These are phyloP conservation scores for Ascochyta clinopodiicola DNA, from an alignment of 2,329 filamentous ascomycete species.

Conservation along the genomic window DNA sequence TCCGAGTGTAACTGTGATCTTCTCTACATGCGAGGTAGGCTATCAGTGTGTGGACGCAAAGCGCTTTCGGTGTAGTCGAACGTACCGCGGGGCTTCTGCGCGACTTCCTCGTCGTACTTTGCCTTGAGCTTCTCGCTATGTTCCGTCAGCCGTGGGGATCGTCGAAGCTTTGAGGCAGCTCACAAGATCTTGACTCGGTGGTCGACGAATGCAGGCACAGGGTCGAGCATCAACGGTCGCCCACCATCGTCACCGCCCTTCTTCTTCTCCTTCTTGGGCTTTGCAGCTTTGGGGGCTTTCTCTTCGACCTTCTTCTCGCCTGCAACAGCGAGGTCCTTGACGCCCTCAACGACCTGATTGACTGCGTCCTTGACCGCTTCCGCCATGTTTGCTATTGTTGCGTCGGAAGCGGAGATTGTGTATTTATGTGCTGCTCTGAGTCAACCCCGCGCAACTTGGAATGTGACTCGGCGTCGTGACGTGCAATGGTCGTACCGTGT, in stretches of 20 bases:
- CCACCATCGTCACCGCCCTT: slow-evolving; percentile 47
- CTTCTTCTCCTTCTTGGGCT: slow-evolving; percentile 51
- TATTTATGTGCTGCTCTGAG: slow-evolving; percentile 31
- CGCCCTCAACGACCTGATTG: slow-evolving; percentile 60
- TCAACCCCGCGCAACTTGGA: slow-evolving; percentile 27
- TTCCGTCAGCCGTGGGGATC: slow-evolving; percentile 16
- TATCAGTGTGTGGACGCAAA: slow-evolving; percentile 22
- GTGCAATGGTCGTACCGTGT: slow-evolving; percentile 12
- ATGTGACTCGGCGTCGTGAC: slow-evolving; percentile 11
- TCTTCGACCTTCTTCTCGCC: slow-evolving; percentile 42
- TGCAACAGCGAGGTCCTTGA: slow-evolving; percentile 65
- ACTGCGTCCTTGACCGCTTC: slow-evolving; percentile 58
- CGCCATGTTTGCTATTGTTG: slow-evolving; percentile 49
- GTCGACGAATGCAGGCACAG: slow-evolving; percentile 77
- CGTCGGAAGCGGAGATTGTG: slow-evolving; percentile 30
- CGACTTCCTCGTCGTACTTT: slow-evolving; percentile 78
- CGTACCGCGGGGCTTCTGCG: slow-evolving; percentile 66
- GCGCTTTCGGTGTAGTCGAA: neutral
- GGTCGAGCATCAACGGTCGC: slow-evolving; percentile 56
- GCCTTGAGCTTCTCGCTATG: slow-evolving; percentile 78
- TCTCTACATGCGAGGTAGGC: slow-evolving; percentile 52
- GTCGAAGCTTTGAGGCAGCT: neutral
- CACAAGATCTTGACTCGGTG: slow-evolving; percentile 81
- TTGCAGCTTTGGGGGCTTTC: slow-evolving; percentile 32
- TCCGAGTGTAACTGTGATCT: slow-evolving; percentile 75